Evolutionary conservation across 208 protist species (phyloP).

Genomic region (Herpetomonas tarakana): DNA sequence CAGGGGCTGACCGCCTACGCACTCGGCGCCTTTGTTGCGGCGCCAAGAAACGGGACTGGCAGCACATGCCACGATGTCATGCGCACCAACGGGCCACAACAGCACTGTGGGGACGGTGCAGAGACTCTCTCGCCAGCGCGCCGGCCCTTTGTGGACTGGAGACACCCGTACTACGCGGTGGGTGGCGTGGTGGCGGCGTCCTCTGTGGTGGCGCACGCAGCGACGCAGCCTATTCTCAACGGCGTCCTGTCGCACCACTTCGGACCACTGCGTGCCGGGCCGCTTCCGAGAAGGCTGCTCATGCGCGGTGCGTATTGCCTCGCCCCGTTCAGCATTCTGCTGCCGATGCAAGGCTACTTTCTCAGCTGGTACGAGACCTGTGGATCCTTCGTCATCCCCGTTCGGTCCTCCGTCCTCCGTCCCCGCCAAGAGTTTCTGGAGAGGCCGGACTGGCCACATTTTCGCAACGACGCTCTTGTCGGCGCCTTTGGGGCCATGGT

Average conservation of each 20-base stretch:
- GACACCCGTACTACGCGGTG: conserved; percentile 76
- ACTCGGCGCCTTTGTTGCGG: conserved; percentile 1
- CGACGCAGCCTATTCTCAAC: conserved; percentile 51
- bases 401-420: conserved; percentile 59
- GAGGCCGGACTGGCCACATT: conserved; percentile 45
- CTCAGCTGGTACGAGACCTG: conserved; percentile 74
- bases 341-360: conserved; percentile 67
- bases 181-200: conserved; percentile 36
- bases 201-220: conserved; percentile 39
- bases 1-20: conserved; percentile 29
- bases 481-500: conserved; percentile 56
- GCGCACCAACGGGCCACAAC: neutral
- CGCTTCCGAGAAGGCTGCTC: conserved; percentile 31
- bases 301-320: conserved; percentile 30
- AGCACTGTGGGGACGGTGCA: neutral
- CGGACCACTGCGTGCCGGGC: conserved; percentile 36
- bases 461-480: conserved; percentile 50
- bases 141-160: conserved; percentile 36
- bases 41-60: neutral
- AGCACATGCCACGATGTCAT: conserved; percentile 6
- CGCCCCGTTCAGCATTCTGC: conserved; percentile 31
- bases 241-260: conserved; percentile 68
- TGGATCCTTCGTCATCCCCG: conserved; percentile 67
- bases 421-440: conserved; percentile 47
- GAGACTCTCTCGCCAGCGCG: conserved; percentile 8